A percentile compares a stretch with the other conserved stretches of the same genome.
These are phyloP conservation scores for Paraleonurus japonicus DNA, from an alignment of 257 asterid genomes.

Conservation along the genomic window DNA sequence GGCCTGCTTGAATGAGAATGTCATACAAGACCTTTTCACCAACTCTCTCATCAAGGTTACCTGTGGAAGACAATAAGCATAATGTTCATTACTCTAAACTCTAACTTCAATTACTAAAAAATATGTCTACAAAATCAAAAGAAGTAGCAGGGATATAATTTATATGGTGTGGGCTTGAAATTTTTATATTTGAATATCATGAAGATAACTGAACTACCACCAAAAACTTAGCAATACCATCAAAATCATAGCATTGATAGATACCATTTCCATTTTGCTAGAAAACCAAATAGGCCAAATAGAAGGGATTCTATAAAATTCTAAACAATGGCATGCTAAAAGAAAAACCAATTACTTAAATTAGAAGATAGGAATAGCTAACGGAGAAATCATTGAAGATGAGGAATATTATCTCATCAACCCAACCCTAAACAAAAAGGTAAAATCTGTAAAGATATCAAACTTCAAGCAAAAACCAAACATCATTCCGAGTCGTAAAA, in stretches of 20 bases:
- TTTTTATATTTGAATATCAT: neutral
- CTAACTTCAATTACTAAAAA: neutral
- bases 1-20: conserved; percentile 95
- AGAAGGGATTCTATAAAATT: conserved; percentile 22
- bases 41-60: conserved; percentile 86
- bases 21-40: conserved; percentile 85
- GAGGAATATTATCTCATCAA: neutral
- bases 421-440: conserved; percentile 3
- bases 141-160: neutral
- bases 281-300: conserved; percentile 8
- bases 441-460: neutral
- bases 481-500: neutral
- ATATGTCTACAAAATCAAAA: neutral
- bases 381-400: neutral
- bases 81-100: neutral
- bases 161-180: neutral
- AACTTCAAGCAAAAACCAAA: conserved; percentile 4
- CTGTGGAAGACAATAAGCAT: conserved; percentile 33
- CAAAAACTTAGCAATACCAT: neutral
- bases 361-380: neutral
- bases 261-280: neutral
- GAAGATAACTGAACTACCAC: neutral
- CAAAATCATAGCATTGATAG: neutral
- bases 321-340: neutral
- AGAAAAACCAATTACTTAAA: neutral